Evolutionary conservation across 371 early-diverging fungal species (phyloP).

Genomic region (Circinella minor): DNA sequence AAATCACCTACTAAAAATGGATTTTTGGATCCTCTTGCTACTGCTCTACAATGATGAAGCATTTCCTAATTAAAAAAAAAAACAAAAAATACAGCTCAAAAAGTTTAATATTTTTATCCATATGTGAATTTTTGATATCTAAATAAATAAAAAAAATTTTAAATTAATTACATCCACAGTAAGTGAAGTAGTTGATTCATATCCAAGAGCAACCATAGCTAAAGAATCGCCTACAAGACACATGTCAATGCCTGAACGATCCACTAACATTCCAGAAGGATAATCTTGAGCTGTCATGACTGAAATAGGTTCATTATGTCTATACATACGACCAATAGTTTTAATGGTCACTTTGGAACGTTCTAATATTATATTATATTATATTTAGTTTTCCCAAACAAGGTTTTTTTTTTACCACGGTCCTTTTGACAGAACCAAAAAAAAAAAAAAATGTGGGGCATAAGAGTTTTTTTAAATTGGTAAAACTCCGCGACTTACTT

Average conservation of each 20-base stretch:
- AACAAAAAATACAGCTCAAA: too few species aligned
- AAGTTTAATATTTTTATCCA: too few species aligned
- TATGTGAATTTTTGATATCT: too few species aligned
- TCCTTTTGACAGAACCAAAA: constrained; percentile 2
- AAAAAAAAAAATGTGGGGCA: not conserved
- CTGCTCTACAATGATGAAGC: constrained; percentile 94
- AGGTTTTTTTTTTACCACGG: constrained; percentile 9
- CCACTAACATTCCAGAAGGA: constrained; percentile 84
- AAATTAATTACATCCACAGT: constrained; percentile 83
- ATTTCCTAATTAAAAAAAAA: constrained; percentile 70
- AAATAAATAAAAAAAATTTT: not conserved
- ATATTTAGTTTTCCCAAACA: not conserved
- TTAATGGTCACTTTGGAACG: constrained; percentile 82
- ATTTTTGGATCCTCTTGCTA: constrained; percentile 76
- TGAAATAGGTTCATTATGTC: constrained; percentile 73
- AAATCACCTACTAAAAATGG: constrained; percentile 88
- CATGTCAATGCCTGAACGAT: constrained; percentile 84
- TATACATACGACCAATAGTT: constrained; percentile 78
- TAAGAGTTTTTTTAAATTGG: too few species aligned
- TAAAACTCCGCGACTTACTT: not conserved
- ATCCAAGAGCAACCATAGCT: constrained; percentile 95
- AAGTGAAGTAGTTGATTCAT: constrained; percentile 83
- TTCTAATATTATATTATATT: constrained; percentile 32
- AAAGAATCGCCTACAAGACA: constrained; percentile 94
- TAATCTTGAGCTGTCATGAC: constrained; percentile 92